Percentiles rank a stretch among this genome's conserved stretches.
Evolutionary conservation across 305 asterid genomes (phyloP).

Genomic region (Solanum hybrid): DNA sequence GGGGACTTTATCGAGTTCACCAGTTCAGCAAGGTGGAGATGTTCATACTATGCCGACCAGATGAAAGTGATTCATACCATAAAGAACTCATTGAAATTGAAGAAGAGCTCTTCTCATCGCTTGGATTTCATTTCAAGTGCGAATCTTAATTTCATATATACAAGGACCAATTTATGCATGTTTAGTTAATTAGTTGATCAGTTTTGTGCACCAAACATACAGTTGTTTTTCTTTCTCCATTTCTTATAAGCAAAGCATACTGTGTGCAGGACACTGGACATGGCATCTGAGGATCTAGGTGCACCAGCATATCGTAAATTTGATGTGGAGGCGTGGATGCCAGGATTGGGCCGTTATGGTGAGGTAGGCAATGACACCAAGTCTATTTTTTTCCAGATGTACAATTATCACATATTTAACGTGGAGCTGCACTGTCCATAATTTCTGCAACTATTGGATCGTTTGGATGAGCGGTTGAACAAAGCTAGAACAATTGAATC

Average conservation of each 20-base stretch:
- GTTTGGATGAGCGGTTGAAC: background rate
- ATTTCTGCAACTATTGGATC: background rate
- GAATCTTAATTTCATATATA: background rate
- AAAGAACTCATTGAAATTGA: constrained; percentile 73
- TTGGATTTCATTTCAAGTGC: constrained; percentile 90
- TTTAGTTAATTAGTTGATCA: background rate
- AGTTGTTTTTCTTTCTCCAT: background rate
- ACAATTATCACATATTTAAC: background rate
- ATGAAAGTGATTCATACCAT: constrained; percentile 70
- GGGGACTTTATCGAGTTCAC: constrained; percentile 96
- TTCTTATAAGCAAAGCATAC: background rate
- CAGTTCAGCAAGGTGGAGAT: constrained; percentile 99
- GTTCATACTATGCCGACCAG: constrained; percentile 84
- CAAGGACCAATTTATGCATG: background rate
- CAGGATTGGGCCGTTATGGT: constrained; percentile 89
- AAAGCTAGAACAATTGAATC: background rate
- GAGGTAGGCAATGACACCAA: constrained; percentile 39
- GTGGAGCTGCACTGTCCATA: background rate
- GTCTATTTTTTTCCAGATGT: background rate
- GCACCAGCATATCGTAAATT: constrained; percentile 97
- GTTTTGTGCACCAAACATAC: background rate
- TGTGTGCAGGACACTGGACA: constrained; percentile 63
- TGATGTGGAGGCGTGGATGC: constrained; percentile 99
- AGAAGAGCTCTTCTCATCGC: constrained; percentile 68
- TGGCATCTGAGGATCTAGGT: constrained; percentile 94